Base-by-base conservation (phyloP, 306 rosid genomes). In the Acacia acuminata region DNA sequence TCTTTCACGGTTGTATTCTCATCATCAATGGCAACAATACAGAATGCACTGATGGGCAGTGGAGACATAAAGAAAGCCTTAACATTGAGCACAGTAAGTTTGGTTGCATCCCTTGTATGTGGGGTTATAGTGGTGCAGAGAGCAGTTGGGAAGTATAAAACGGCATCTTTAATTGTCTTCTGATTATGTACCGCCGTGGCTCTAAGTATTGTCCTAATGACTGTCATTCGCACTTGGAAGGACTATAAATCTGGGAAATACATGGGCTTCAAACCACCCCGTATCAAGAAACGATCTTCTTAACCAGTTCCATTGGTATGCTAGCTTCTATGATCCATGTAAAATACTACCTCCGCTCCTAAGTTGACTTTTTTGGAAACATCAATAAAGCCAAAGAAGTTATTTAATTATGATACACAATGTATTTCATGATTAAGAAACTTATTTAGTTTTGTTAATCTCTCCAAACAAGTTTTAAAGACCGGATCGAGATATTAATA, bases 1-100 rank as follows among this genome's bases (percentile, higher is more conserved):
- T 90, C 93, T 22, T 93, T 95, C 98, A 93, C 90, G 97, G 97
- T 93, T 51, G 87, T 93, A 85, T 95, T 95, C 93, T 93, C 98
- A 3, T 87, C 98, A 17, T 88, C 93, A 10, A 93, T 90, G 97
- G 93, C 98, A 16, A 88, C 94, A 0, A 85, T 92, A 81, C 97
- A 95, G 87, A 90, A 89, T 73, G 72, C 86, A 53, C 16, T 92
- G 85, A 60, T 92, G 85, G 98, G 98, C 69, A 90, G 90, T 94
- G 91, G 87, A 79, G 87, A 93, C 32, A 80, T 69, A 58, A 73
- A 90, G 34, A 76, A 51, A 27, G 94, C 96, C 6, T 71, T 93
- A 44, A 34, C 83, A 42, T 87, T 93, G 36, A 87, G 94, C 77
- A n/a, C 73, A 71, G 66, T 89, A 40, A 88, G 98, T 79, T 93